phyloP scores from a whole-genome alignment of 176 grass and related monocot genomes.

The Eragrostis curvula region DNA sequence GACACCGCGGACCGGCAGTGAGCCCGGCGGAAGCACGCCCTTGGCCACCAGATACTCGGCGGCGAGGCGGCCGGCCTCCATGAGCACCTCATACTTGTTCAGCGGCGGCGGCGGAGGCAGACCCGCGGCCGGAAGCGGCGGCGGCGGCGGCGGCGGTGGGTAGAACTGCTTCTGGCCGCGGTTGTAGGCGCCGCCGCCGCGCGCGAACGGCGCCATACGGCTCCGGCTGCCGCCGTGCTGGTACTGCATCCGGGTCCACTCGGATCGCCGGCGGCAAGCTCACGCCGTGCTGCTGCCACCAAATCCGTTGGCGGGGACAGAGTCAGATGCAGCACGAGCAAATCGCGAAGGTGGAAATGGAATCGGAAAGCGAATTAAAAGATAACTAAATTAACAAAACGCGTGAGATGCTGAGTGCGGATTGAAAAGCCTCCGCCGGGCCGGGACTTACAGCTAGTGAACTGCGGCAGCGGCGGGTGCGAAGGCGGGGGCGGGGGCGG shows the following conservation, averaged over 20 bases:
- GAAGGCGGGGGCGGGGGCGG: too few species aligned
- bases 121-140: not conserved
- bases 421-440: slow-evolving; percentile 1
- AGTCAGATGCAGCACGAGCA: slow-evolving; percentile 38
- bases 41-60: slow-evolving; percentile 87
- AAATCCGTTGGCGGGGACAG: slow-evolving; percentile 26
- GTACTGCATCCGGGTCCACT: slow-evolving; percentile 42
- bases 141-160: not conserved
- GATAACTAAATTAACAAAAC: not conserved
- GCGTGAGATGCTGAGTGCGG: not conserved
- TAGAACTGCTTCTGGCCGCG: slow-evolving; percentile 56
- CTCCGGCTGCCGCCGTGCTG: slow-evolving; percentile 45
- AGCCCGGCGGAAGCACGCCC: slow-evolving; percentile 69
- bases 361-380: not conserved
- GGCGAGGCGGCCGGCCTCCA: slow-evolving; percentile 89
- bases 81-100: slow-evolving; percentile 79
- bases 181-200: slow-evolving; percentile 45
- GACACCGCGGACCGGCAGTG: slow-evolving; percentile 46
- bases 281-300: slow-evolving; percentile 33
- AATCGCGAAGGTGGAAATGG: not conserved
- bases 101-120: not conserved
- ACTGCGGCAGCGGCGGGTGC: not conserved
- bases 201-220: slow-evolving; percentile 48
- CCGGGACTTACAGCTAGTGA: slow-evolving; percentile 1
- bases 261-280: slow-evolving; percentile 39